Conservation (phyloP, 306 rosid species). For the Pachyrhizus erosus region DNA sequence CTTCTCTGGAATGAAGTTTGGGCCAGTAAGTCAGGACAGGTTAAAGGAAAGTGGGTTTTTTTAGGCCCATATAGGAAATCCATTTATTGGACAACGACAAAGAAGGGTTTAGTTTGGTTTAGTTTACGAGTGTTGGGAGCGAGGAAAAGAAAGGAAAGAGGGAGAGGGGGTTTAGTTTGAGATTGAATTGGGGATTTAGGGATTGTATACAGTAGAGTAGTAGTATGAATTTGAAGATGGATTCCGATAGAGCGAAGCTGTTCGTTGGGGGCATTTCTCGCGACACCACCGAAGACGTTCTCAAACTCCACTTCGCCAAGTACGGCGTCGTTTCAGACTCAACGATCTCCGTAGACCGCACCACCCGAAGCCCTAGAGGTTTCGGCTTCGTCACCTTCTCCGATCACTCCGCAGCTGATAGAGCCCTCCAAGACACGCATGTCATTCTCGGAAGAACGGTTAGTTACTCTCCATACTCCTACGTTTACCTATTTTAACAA, state of each 20-base stretch:
- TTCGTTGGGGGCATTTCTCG: constrained; percentile 70
- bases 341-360: constrained; percentile 55
- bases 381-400: constrained; percentile 80
- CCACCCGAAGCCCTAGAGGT: constrained; percentile 68
- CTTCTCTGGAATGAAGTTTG: not conserved
- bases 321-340: constrained; percentile 66
- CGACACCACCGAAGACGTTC: constrained; percentile 59
- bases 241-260: constrained; percentile 62
- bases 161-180: constrained; percentile 41
- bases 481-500: not conserved
- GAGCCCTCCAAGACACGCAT: constrained; percentile 65
- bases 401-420: constrained; percentile 57
- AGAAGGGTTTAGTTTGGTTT: not conserved
- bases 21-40: not conserved
- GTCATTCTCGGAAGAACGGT: constrained; percentile 66
- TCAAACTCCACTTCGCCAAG: constrained; percentile 56
- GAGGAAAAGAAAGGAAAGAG: not conserved
- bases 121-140: not conserved
- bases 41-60: not conserved
- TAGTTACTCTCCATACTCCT: not conserved
- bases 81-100: not conserved
- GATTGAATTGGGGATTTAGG: constrained; percentile 59
- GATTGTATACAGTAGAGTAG: constrained; percentile 36
- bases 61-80: not conserved
- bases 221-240: constrained; percentile 51